A percentile compares a stretch with the other conserved stretches of the same genome.
phyloP scores from a whole-genome alignment of 2,329 filamentous ascomycete species.

The Parastagonospora nodorum region DNA sequence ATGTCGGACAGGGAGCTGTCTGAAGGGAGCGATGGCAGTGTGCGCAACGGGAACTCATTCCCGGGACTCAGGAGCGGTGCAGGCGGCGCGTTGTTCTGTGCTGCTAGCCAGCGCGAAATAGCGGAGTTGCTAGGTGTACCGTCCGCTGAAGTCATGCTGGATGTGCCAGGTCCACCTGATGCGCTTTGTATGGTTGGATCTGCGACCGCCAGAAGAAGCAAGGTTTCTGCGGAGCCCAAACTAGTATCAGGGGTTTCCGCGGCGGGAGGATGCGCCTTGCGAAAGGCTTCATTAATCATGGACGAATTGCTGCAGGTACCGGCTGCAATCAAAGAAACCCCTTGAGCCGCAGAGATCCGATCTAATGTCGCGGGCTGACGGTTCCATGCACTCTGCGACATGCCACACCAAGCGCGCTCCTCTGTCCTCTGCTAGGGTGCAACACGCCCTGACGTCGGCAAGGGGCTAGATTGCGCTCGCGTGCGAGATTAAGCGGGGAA shows the following conservation, averaged over 20 bases:
- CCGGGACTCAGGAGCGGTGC: slow-evolving; percentile 39
- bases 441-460: slow-evolving; percentile 3
- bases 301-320: slow-evolving; percentile 21
- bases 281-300: slow-evolving; percentile 11
- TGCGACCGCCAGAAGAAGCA: background rate
- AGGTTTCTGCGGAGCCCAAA: slow-evolving; percentile 1
- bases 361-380: slow-evolving; percentile 10
- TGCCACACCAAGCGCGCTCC: slow-evolving; percentile 1
- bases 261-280: slow-evolving; percentile 17
- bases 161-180: slow-evolving; percentile 14
- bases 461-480: slow-evolving; percentile 15
- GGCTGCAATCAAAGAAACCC: background rate
- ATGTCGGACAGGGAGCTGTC: slow-evolving; percentile 31
- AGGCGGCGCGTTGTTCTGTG: slow-evolving; percentile 25
- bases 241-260: slow-evolving; percentile 23
- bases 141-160: slow-evolving; percentile 26
- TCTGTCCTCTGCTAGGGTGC: slow-evolving; percentile 1
- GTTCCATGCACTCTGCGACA: slow-evolving; percentile 12
- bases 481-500: slow-evolving; percentile 10
- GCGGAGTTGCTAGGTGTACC: slow-evolving; percentile 18
- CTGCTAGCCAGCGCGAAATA: slow-evolving; percentile 39
- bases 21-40: slow-evolving; percentile 41
- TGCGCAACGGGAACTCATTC: slow-evolving; percentile 45
- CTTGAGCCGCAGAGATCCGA: slow-evolving; percentile 1
- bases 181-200: slow-evolving; percentile 3